Conservation (phyloP, 78 protist genomes). For the Protostelium mycophagum region DNA sequence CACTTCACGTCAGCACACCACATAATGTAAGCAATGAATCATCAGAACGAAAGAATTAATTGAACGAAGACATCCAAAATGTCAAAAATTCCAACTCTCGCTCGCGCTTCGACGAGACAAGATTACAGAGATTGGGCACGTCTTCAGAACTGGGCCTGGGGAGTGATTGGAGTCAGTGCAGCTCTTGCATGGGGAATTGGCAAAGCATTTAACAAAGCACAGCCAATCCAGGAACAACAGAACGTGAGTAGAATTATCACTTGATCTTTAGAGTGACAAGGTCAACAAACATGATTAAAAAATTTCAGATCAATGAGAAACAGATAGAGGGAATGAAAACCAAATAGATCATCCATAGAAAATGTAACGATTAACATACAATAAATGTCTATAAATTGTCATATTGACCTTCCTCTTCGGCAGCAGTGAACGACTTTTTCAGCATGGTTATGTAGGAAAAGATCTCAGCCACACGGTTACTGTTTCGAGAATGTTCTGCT, state of each 20-base stretch:
- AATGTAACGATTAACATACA: no score
- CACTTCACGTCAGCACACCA: no score
- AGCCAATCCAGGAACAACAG: no score
- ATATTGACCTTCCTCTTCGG: neutral
- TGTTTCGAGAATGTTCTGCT: neutral
- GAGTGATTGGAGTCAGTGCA: neutral
- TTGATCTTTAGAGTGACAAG: no score
- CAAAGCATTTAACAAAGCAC: neutral
- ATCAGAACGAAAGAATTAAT: no score
- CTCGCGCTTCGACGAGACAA: neutral
- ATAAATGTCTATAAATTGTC: slow-evolving; percentile 1
- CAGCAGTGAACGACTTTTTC: neutral
- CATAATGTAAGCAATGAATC: no score
- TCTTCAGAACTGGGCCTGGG: neutral
- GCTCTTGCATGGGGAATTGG: neutral
- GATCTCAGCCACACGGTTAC: neutral
- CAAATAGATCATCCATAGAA: no score
- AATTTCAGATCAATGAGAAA: no score
- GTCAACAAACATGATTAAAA: no score
- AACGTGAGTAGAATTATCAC: no score
- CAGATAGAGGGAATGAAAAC: no score
- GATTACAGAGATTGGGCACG: neutral
- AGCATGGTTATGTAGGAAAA: neutral
- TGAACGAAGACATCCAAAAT: no score
- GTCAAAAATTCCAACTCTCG: neutral